Conservation (phyloP, 2,329 filamentous ascomycete species). For the Pseudocercospora pini-densiflorae region DNA sequence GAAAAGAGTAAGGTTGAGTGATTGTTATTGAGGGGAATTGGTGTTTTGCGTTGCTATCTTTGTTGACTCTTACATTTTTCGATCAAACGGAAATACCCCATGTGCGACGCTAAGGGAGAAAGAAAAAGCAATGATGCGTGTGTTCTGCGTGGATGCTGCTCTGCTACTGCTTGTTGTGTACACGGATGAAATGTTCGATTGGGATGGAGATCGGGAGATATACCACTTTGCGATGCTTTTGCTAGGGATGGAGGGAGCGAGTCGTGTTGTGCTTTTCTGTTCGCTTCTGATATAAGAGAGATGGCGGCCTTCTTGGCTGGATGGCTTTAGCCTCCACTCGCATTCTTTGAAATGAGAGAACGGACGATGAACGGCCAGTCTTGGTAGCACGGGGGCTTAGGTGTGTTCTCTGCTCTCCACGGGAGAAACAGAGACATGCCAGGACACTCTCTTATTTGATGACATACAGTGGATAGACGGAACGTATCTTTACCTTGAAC, state of each 20-base stretch:
- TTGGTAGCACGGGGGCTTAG: not conserved
- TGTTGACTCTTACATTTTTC: constrained; percentile 21
- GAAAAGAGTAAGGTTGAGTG: constrained; percentile 13
- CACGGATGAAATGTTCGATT: constrained; percentile 7
- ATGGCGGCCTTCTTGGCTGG: constrained; percentile 1
- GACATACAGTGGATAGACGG: constrained; percentile 21
- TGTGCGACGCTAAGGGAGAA: constrained; percentile 25
- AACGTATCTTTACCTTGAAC: not conserved
- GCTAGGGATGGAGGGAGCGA: not conserved
- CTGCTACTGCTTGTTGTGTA: constrained; percentile 6
- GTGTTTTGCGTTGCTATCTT: constrained; percentile 10
- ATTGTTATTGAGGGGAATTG: constrained; percentile 15
- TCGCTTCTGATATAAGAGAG: not conserved
- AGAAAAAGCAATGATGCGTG: constrained; percentile 25
- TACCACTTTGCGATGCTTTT: constrained; percentile 7
- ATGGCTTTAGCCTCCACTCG: constrained; percentile 1
- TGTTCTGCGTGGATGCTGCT: constrained; percentile 11
- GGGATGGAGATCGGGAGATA: constrained; percentile 7
- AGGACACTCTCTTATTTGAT: constrained; percentile 10
- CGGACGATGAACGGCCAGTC: constrained; percentile 2
- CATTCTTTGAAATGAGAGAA: not conserved
- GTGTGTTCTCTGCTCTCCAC: not conserved
- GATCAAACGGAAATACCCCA: constrained; percentile 24
- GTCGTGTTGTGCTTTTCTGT: not conserved
- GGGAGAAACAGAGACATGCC: not conserved